Evolutionary conservation across 2,329 filamentous ascomycete species (phyloP).

Genomic region (Exophiala calicioides): DNA sequence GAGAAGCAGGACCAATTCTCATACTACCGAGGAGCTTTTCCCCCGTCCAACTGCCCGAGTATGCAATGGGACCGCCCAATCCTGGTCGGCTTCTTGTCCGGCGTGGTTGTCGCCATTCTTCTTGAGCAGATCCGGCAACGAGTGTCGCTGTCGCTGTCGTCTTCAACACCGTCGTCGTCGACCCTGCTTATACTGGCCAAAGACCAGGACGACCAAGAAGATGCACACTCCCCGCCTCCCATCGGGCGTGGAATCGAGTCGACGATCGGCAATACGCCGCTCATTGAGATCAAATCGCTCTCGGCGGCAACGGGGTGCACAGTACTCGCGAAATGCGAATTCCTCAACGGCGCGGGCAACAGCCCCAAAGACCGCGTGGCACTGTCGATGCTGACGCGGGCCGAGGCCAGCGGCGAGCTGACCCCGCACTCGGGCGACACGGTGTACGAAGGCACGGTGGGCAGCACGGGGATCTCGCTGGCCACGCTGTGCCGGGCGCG

Average conservation of each 20-base stretch:
- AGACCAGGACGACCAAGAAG: background rate
- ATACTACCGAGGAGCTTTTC: too few relatives aligned
- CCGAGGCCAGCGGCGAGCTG: conserved; percentile 75
- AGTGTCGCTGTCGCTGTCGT: too few relatives aligned
- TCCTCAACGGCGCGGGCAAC: conserved; percentile 90
- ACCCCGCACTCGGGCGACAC: conserved; percentile 82
- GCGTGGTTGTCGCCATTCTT: too few relatives aligned
- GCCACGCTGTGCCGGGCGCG: conserved; percentile 83
- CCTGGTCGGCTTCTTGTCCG: too few relatives aligned
- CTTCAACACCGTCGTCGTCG: background rate
- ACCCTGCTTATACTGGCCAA: background rate
- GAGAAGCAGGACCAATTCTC: too few relatives aligned
- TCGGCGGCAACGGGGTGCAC: conserved; percentile 83
- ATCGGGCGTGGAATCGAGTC: conserved; percentile 70
- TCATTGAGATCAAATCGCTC: conserved; percentile 81
- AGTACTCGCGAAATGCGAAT: conserved; percentile 93
- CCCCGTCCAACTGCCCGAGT: too few relatives aligned
- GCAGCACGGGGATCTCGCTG: conserved; percentile 92
- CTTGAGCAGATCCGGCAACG: too few relatives aligned
- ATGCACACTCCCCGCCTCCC: conserved; percentile 8
- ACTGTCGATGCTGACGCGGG: conserved; percentile 80
- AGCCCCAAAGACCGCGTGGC: conserved; percentile 96
- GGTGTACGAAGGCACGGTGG: conserved; percentile 96
- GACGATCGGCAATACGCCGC: conserved; percentile 89
- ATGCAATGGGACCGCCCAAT: too few relatives aligned